Evolutionary conservation across 1,284 basidiomycete genomes (phyloP).

Genomic region (Ceratobasidium sp.): DNA sequence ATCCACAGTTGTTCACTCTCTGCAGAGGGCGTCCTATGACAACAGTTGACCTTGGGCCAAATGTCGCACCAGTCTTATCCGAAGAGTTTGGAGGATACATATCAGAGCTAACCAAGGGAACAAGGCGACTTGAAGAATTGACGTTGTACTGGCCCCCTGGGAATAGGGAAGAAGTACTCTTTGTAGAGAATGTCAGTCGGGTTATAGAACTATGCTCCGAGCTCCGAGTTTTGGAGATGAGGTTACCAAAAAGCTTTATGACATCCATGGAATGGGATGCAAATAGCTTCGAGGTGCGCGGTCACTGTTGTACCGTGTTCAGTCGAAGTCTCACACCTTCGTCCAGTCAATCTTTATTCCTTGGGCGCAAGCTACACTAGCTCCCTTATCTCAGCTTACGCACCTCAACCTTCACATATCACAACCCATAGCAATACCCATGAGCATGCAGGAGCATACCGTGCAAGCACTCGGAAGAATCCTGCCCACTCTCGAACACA

Average conservation of each 20-base stretch:
- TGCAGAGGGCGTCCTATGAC: conserved; percentile 13
- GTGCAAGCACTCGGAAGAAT: not conserved
- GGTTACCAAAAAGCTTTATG: not conserved
- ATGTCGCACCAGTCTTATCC: not conserved
- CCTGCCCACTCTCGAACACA: not conserved
- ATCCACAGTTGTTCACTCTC: conserved; percentile 4
- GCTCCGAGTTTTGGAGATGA: conserved; percentile 7
- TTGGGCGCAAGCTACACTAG: not conserved
- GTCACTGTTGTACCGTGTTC: not conserved
- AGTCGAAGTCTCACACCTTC: not conserved
- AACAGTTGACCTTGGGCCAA: conserved; percentile 3
- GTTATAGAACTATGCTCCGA: conserved; percentile 12
- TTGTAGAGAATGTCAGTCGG: not conserved
- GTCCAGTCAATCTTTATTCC: not conserved
- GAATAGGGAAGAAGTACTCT: not conserved
- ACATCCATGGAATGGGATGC: not conserved
- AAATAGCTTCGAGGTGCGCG: conserved; percentile 18
- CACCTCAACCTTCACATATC: conserved; percentile 16
- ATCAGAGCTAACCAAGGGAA: not conserved
- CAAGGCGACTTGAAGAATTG: not conserved
- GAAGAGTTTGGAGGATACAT: not conserved
- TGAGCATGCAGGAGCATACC: not conserved
- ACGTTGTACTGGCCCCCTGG: not conserved
- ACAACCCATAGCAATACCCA: not conserved
- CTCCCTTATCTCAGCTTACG: conserved; percentile 2